phyloP scores from a whole-genome alignment of 2,329 filamentous ascomycete genomes.

The Botrytis byssoidea region DNA sequence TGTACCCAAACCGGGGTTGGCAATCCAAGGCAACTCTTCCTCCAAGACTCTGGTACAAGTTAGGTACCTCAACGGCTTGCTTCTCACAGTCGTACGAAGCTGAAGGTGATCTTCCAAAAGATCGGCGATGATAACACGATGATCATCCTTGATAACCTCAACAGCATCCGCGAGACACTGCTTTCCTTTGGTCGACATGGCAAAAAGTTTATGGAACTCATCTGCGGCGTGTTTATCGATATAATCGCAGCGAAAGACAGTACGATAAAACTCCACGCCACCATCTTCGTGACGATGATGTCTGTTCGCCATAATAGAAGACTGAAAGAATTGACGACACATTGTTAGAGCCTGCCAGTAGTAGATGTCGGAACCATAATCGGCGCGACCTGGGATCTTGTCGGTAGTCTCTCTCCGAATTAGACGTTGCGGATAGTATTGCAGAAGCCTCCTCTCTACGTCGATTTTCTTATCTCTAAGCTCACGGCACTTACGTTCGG shows the following conservation, averaged over 20 bases:
- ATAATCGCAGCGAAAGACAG: slow-evolving; percentile 29
- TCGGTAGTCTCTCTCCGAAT: slow-evolving; percentile 23
- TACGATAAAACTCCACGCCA: slow-evolving; percentile 33
- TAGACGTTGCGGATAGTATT: slow-evolving; percentile 31
- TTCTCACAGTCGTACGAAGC: background rate
- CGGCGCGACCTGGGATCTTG: slow-evolving; percentile 30
- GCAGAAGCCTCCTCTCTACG: slow-evolving; percentile 29
- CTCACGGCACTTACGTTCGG: slow-evolving; percentile 28
- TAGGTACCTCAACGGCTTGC: slow-evolving; percentile 14
- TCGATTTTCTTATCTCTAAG: slow-evolving; percentile 30
- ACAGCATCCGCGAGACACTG: slow-evolving; percentile 16
- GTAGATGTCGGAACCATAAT: slow-evolving; percentile 36
- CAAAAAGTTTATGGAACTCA: slow-evolving; percentile 18
- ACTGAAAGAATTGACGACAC: slow-evolving; percentile 31
- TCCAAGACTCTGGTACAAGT: slow-evolving; percentile 48
- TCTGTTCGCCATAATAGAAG: slow-evolving; percentile 22
- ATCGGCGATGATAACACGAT: slow-evolving; percentile 10
- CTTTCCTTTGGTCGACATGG: slow-evolving; percentile 20
- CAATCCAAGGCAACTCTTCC: slow-evolving; percentile 58
- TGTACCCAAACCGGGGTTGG: background rate
- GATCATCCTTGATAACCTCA: slow-evolving; percentile 16
- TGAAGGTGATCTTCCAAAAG: slow-evolving; percentile 14
- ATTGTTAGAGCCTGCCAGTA: slow-evolving; percentile 33
- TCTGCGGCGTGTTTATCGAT: slow-evolving; percentile 10
- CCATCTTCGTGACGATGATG: slow-evolving; percentile 33